These are phyloP conservation scores for Gossypioides kirkii DNA, from an alignment of 345 rosid species.

Conservation along the genomic window DNA sequence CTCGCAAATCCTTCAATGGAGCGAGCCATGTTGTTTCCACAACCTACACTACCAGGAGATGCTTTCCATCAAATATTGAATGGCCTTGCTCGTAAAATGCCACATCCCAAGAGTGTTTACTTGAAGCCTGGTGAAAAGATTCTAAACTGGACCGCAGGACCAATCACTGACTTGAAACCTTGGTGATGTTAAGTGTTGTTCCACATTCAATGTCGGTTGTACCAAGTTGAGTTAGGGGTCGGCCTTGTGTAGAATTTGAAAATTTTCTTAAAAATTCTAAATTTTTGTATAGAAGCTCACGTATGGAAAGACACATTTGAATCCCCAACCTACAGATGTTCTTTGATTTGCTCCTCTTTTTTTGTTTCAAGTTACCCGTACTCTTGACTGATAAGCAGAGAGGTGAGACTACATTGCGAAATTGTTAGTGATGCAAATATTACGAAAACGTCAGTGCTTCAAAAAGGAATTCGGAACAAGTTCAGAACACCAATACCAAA, in stretches of 20 bases:
- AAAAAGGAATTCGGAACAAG: neutral
- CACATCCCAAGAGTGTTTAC: slow-evolving; percentile 47
- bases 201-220: slow-evolving; percentile 18
- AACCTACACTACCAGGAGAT: slow-evolving; percentile 83
- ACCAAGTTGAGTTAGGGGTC: neutral
- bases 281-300: slow-evolving; percentile 10
- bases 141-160: slow-evolving; percentile 91
- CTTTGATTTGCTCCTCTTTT: too few relatives aligned
- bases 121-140: slow-evolving; percentile 51
- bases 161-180: slow-evolving; percentile 76
- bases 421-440: too few relatives aligned
- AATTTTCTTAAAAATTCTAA: neutral
- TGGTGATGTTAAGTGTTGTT: slow-evolving; percentile 37
- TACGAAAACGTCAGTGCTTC: neutral
- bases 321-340: too few relatives aligned
- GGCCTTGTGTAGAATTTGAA: neutral
- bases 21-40: slow-evolving; percentile 87
- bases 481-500: neutral
- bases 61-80: slow-evolving; percentile 94
- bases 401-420: too few relatives aligned
- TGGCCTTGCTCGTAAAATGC: slow-evolving; percentile 82
- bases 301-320: neutral
- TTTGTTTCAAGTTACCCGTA: too few relatives aligned
- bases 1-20: slow-evolving; percentile 96
- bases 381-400: neutral